Base-by-base conservation (phyloP, 78 protist species). In the Dictyostelium purpureum region DNA sequence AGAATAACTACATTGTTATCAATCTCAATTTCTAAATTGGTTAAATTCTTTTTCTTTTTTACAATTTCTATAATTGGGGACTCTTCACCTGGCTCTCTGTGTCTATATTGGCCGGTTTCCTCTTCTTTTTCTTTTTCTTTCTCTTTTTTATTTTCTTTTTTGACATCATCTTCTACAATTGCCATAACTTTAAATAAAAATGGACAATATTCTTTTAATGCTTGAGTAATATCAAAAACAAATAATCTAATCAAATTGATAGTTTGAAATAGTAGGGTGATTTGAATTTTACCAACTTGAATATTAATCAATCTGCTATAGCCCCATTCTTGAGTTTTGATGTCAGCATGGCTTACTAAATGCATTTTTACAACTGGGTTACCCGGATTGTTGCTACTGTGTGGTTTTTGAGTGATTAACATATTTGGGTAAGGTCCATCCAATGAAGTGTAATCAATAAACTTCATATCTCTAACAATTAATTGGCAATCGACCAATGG, bases 311-410 rank as follows among this genome's bases (percentile, higher is more conserved):
- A 31, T 54, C 74, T 24, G 33, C 66, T 71, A 33, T 59, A 73
- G 4, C 92, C 92, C 80, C 82, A 73, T 45, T 85, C 79, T 35
- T 85, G 63, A 35, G 80, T 71, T 59, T 85, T 85, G 2, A 37
- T 28, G n/a, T 54, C 28, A 40, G 70, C 21, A 35, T 85, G 92
- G 26, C 77, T 59, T 21, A 85, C 82, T 0, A 85, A 18, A 85
- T 85, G 92, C 80, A 85, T 85, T 21, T 65, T 85, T 0, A 85
- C 92, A 6, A 85, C 59, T 11, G 92, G 92, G 10, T 26, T 4
- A 4, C 2, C 2, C 38, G 4, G 31, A 42, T 51, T 9, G 28
- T 51, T 75, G 35, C 37, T 77, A 33, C 21, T 5, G 16, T 63
- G 37, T 63, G 71, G 14, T 54, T 52, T 59, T 18, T 67, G 80